Percentiles rank a stretch among this genome's conserved stretches.
These are phyloP conservation scores for Russula abietina DNA, from an alignment of 768 basidiomycete species.

Conservation along the genomic window DNA sequence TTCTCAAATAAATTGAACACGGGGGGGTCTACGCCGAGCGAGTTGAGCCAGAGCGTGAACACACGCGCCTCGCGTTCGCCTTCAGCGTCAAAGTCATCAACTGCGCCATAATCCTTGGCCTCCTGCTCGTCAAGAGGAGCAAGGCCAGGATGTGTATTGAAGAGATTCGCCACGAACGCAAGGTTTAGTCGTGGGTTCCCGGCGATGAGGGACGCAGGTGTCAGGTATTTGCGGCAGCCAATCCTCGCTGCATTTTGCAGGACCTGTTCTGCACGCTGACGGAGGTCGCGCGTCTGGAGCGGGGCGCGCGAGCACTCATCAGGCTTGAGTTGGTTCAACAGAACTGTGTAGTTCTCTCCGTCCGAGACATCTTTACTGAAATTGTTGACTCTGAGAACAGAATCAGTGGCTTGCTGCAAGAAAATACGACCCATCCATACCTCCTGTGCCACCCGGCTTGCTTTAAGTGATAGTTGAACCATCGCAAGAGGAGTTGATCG, in stretches of 20 bases:
- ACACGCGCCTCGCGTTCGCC: slow-evolving; percentile 97
- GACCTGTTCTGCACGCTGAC: slow-evolving; percentile 86
- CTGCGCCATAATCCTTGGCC: slow-evolving; percentile 78
- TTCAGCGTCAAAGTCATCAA: slow-evolving; percentile 98
- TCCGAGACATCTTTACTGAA: slow-evolving; percentile 97
- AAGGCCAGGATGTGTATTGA: slow-evolving; percentile 95
- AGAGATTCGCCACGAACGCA: slow-evolving; percentile 96
- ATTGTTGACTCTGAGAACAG: slow-evolving; percentile 76
- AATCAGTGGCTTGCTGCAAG: slow-evolving; percentile 1
- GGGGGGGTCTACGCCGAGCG: slow-evolving; percentile 90
- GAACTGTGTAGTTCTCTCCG: slow-evolving; percentile 95
- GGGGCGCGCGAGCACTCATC: slow-evolving; percentile 88
- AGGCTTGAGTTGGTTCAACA: slow-evolving; percentile 93
- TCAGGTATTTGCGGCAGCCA: slow-evolving; percentile 93
- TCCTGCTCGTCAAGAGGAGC: slow-evolving; percentile 93
- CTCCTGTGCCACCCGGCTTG: slow-evolving; percentile 86
- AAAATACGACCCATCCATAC: slow-evolving; percentile 36
- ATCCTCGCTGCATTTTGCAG: slow-evolving; percentile 91
- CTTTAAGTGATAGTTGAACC: slow-evolving; percentile 99
- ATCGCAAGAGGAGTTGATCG: slow-evolving; percentile 94
- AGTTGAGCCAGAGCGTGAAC: slow-evolving; percentile 98
- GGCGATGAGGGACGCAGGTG: slow-evolving; percentile 81
- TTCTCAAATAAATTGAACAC: slow-evolving; percentile 98
- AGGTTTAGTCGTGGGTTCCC: slow-evolving; percentile 98
- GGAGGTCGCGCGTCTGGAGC: slow-evolving; percentile 76